Percentiles rank a stretch among this genome's conserved stretches.
phyloP scores from a whole-genome alignment of 169 alveolate species.

The Miamiensis avidus region DNA sequence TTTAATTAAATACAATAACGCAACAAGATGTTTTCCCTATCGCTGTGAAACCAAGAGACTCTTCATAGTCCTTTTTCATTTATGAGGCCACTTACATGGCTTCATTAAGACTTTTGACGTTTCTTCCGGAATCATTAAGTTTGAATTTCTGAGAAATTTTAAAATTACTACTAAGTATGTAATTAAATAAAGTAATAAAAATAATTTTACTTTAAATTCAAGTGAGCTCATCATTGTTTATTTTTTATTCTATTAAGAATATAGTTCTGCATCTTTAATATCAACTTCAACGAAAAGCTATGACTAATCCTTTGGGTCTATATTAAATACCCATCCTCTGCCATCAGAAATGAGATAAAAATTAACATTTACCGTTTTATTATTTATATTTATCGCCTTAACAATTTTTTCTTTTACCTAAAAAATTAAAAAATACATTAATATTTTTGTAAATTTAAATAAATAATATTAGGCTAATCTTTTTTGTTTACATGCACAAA shows the following conservation, averaged over 20 bases:
- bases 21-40: background rate
- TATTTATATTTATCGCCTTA: no score
- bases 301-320: background rate
- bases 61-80: background rate
- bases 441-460: no score
- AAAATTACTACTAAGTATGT: background rate
- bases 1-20: background rate
- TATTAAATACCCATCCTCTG: background rate
- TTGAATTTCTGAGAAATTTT: background rate
- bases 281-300: background rate
- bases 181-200: no score
- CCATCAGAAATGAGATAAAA: background rate
- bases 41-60: background rate
- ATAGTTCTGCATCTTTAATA: background rate
- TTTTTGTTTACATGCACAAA: no score
- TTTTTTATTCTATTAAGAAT: no score
- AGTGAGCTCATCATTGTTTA: background rate
- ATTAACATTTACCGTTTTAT: no score
- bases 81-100: background rate
- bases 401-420: background rate
- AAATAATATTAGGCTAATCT: no score
- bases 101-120: background rate
- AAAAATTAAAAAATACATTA: no score
- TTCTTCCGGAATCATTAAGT: background rate
- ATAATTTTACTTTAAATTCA: no score